Evolutionary conservation across 345 rosid species (phyloP).

Genomic region (Populus davidiana): DNA sequence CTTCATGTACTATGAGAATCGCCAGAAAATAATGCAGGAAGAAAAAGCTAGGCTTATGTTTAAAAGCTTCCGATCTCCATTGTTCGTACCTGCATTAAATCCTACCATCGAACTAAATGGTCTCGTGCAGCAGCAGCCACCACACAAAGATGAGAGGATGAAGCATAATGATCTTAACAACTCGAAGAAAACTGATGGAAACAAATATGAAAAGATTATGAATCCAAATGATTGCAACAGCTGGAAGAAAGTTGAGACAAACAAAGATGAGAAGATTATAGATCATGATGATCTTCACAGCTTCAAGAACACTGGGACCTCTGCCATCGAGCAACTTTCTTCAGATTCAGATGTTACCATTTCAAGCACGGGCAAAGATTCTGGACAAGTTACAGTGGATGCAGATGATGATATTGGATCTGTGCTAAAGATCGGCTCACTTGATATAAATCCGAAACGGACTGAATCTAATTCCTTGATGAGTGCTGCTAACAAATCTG

Average conservation of each 20-base stretch:
- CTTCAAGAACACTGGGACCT: slow-evolving; percentile 19
- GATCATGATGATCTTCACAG: slow-evolving; percentile 16
- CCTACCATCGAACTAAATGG: slow-evolving; percentile 32
- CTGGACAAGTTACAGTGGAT: slow-evolving; percentile 15
- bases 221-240: slow-evolving; percentile 15
- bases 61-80: slow-evolving; percentile 45
- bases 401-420: slow-evolving; percentile 20
- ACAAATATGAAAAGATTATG: slow-evolving; percentile 20
- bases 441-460: slow-evolving; percentile 33
- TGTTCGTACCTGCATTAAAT: slow-evolving; percentile 39
- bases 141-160: slow-evolving; percentile 21
- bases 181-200: slow-evolving; percentile 17
- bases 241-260: slow-evolving; percentile 20
- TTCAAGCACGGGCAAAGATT: slow-evolving; percentile 13
- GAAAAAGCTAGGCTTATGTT: slow-evolving; percentile 53
- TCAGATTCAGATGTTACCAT: slow-evolving; percentile 15
- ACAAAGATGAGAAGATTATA: slow-evolving; percentile 21
- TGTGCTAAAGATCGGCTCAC: slow-evolving; percentile 33
- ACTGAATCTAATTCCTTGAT: slow-evolving; percentile 15
- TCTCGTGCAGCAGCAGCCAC: slow-evolving; percentile 16
- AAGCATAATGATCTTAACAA: slow-evolving; percentile 16
- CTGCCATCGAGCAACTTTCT: slow-evolving; percentile 15
- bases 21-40: slow-evolving; percentile 75
- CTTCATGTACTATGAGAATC: slow-evolving; percentile 75
- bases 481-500: slow-evolving; percentile 13